Evolutionary conservation across 768 basidiomycete species (phyloP).

Genomic region (Pisolithus orientalis): DNA sequence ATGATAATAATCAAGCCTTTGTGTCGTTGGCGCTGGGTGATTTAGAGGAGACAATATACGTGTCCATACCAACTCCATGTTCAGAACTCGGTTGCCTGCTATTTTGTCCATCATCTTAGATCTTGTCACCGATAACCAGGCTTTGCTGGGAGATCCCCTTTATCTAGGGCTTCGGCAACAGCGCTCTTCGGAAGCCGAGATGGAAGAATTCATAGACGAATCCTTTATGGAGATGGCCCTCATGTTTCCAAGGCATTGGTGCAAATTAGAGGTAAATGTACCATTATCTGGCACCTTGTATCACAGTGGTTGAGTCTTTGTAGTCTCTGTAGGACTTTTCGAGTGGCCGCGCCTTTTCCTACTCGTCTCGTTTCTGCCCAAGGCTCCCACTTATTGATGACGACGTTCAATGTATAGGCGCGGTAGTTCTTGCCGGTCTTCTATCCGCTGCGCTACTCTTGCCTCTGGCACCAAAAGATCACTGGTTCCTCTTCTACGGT

Average conservation of each 20-base stretch:
- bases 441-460: conserved; percentile 80
- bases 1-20: conserved; percentile 70
- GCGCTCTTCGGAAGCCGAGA: conserved; percentile 55
- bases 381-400: conserved; percentile 42
- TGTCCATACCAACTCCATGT: neutral
- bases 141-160: conserved; percentile 74
- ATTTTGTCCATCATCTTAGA: conserved; percentile 83
- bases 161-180: conserved; percentile 76
- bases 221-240: conserved; percentile 79
- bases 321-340: conserved; percentile 67
- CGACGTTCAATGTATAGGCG: conserved; percentile 89
- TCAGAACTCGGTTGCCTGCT: conserved; percentile 67
- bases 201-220: conserved; percentile 85
- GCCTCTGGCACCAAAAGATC: conserved; percentile 48
- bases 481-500: conserved; percentile 39
- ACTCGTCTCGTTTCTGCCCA: conserved; percentile 69
- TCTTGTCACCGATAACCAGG: conserved; percentile 53
- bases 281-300: neutral
- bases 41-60: neutral
- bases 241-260: conserved; percentile 75
- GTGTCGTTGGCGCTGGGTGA: conserved; percentile 85
- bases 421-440: conserved; percentile 87
- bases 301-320: no score
- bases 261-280: conserved; percentile 55
- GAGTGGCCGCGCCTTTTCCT: conserved; percentile 85